Evolutionary conservation across 2,329 filamentous ascomycete genomes (phyloP), one percentile per base, ranked within the genome.

Genomic region (Venturia asperata): DNA sequence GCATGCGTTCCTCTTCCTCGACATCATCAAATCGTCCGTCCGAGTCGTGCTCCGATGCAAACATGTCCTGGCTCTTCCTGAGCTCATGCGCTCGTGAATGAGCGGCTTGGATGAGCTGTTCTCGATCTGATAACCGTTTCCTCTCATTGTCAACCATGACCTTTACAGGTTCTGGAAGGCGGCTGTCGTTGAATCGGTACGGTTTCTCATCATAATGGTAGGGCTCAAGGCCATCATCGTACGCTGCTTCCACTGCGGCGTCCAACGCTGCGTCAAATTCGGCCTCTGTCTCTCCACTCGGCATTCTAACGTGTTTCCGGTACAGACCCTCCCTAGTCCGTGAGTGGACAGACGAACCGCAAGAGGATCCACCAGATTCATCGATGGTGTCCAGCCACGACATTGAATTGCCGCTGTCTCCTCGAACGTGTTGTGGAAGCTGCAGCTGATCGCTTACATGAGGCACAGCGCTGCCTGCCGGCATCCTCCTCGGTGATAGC

Each of bases 341-440:
- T 0, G 92, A 96, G 73, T 92, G 90, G 1, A 91, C 82, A 0
- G 92, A 96, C 1, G 90, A 91, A 2, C 84, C 82, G 67, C 74
- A 78, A 3, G 86, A 87, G 0, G 92, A 96, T 21, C 85, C 88
- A 43, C 88, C 90, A 27, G 92, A 96, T 70, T 96, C 92, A 73
- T 96, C 90, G 65, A 95, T 94, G 0, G 91, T 93, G 72, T 96
- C 91, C n/a, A 96, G 77, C 92, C 92, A 96, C 0, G 92, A 96
- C 63, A 89, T 91, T 5, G 90, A 91, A 34, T 47, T 66, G n/a
- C 42, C 39, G 56, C 37, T 67, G 17, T 49, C 52, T 27, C 39
- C 52, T 9, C 58, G 63, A 30, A 43, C 30, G 30, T 61, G 45
- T 49, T 58, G 62, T 49, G 60, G 61, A 45, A 27, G 55, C 34